Base-by-base conservation (phyloP, 1,284 basidiomycete species). In the Neonothopanus nambi region DNA sequence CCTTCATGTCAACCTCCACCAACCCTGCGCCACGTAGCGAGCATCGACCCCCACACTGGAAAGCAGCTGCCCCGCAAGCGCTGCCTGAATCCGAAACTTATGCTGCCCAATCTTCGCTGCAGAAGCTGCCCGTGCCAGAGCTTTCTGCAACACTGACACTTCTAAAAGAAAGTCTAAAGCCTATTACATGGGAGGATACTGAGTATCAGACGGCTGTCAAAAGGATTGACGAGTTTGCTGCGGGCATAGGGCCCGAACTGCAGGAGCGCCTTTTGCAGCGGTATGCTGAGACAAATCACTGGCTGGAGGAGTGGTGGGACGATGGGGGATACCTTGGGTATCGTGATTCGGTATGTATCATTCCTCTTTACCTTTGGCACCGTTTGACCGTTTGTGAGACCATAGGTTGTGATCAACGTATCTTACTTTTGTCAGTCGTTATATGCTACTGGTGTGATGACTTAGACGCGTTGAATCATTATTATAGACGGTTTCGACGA, bases 251-350 rank as follows among this genome's bases (percentile, higher is more conserved):
- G 0, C 75, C 70, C 5, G 69, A 76, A 61, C 73, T 91, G 46
- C 89, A 92, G 51, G 63, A 72, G 52, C 70, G 82, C 33, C 70
- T 92, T 52, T 62, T 80, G 48, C 66, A 77, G 51, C 74, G 80
- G 51, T 75, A 77, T 41, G 69, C 71, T 28, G 75, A 78, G 55
- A 78, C 69, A 38, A 68, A 73, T 44, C 87, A 91, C 63, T 92
- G 89, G 89, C 70, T 92, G 13, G 89, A 92, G 61, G 77, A 86
- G 52, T 92, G 90, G 89, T 92, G 89, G 89, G 89, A 92, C 63
- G 82, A 89, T 61, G 67, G 67, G 21, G 87, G 69, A 1, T 92
- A 92, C 61, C 70, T 90, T 50, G 76, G 79, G 3, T 92, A 91
- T 64, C 76, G 89, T 43, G 89, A 91, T 61, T 87, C 89, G 51